Evolutionary conservation across 192 early-diverging fungal genomes (phyloP).

Genomic region (Rhizoclosmatium globosum): DNA sequence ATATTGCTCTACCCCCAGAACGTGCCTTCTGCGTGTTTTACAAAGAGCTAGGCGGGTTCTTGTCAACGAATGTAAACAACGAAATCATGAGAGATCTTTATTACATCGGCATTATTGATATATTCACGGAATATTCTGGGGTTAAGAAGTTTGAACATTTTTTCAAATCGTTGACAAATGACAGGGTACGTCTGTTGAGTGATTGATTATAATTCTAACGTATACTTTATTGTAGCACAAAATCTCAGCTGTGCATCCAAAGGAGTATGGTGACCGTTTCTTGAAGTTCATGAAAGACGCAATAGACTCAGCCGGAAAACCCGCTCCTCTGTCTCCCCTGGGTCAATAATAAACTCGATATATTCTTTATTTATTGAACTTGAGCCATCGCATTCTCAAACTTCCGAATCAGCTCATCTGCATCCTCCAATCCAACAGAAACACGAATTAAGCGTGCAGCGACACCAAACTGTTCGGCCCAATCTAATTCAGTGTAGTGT

Average conservation of each 20-base stretch:
- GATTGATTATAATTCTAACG: neutral
- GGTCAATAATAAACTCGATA: neutral
- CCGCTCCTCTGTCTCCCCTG: neutral
- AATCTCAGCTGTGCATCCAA: slow-evolving; percentile 87
- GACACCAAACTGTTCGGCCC: slow-evolving; percentile 88
- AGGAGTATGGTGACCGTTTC: slow-evolving; percentile 89
- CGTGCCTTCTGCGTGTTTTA: slow-evolving; percentile 86
- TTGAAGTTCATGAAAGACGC: slow-evolving; percentile 80
- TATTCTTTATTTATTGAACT: neutral
- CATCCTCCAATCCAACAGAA: slow-evolving; percentile 88
- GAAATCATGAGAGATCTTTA: slow-evolving; percentile 73
- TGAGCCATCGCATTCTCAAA: slow-evolving; percentile 77
- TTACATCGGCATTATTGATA: slow-evolving; percentile 98
- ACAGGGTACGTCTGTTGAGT: slow-evolving; percentile 60
- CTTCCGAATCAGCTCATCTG: slow-evolving; percentile 69
- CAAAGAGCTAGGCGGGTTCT: slow-evolving; percentile 88
- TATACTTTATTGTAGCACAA: slow-evolving; percentile 29
- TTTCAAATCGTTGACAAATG: slow-evolving; percentile 84
- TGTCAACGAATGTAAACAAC: slow-evolving; percentile 77
- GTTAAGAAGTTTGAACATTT: slow-evolving; percentile 89
- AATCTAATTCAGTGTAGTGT: slow-evolving; percentile 93
- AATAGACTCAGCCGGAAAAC: slow-evolving; percentile 29
- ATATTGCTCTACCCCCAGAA: slow-evolving; percentile 16
- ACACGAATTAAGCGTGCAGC: slow-evolving; percentile 78
- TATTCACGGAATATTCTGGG: slow-evolving; percentile 92